A percentile compares a stretch with the other conserved stretches of the same genome.
These are phyloP conservation scores for Aspergillus steynii DNA, from an alignment of 495 filamentous ascomycete genomes.

Conservation along the genomic window DNA sequence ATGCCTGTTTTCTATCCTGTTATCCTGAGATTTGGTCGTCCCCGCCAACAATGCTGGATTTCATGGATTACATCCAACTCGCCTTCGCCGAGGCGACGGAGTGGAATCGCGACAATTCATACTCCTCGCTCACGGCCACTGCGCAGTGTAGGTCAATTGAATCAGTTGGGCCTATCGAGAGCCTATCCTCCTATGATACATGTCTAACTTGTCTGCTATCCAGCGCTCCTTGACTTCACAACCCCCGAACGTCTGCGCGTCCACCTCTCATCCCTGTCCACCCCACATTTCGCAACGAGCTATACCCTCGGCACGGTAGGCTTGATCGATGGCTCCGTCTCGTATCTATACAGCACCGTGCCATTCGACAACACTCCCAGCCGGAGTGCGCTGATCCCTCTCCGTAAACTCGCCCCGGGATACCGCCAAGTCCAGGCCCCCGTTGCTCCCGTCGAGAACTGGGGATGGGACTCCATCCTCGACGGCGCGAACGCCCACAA, in stretches of 20 bases:
- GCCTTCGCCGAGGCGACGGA: constrained; percentile 83
- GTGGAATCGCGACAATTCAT: constrained; percentile 94
- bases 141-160: constrained; percentile 60
- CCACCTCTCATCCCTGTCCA: constrained; percentile 80
- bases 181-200: not conserved
- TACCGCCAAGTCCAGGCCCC: constrained; percentile 64
- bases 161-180: too few relatives aligned
- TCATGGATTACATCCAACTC: constrained; percentile 97
- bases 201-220: not conserved
- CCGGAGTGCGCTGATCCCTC: constrained; percentile 58
- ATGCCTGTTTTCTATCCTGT: not conserved
- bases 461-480: constrained; percentile 37
- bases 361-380: constrained; percentile 59
- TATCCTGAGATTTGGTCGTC: not conserved
- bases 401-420: constrained; percentile 65
- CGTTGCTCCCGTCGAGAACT: constrained; percentile 33
- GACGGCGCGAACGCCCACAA: constrained; percentile 19
- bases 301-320: constrained; percentile 84
- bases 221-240: constrained; percentile 81
- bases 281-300: constrained; percentile 86
- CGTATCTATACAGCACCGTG: constrained; percentile 85
- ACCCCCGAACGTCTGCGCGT: constrained; percentile 79
- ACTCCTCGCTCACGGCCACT: constrained; percentile 83
- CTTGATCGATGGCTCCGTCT: constrained; percentile 86
- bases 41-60: constrained; percentile 74